Conservation (phyloP, 768 basidiomycete species). For the Lactarius hatsudake region DNA sequence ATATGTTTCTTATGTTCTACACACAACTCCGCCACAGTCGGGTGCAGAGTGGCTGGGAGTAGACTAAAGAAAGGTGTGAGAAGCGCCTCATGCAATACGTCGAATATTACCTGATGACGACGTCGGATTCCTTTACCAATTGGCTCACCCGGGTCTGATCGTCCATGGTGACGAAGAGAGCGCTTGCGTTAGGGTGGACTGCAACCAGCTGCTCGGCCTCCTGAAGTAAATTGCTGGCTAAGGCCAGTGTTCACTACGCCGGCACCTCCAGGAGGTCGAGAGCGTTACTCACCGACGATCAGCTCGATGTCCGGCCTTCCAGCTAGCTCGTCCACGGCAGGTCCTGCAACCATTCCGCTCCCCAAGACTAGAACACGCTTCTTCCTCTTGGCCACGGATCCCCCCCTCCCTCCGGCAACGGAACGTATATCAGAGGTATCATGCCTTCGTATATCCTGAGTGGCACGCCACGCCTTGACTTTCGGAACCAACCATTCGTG, state of each 20-base stretch:
- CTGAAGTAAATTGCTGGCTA: constrained; percentile 68
- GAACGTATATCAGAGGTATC: not conserved
- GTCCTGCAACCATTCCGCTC: constrained; percentile 94
- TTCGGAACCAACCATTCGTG: constrained; percentile 59
- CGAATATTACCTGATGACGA: constrained; percentile 71
- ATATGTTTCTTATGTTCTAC: constrained; percentile 69
- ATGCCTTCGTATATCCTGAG: constrained; percentile 1
- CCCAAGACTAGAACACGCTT: constrained; percentile 80
- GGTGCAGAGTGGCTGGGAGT: constrained; percentile 75
- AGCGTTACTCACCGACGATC: constrained; percentile 62
- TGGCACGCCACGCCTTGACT: constrained; percentile 44
- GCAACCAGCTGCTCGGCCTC: constrained; percentile 54
- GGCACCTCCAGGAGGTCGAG: not conserved
- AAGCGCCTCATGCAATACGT: not conserved
- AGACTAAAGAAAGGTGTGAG: constrained; percentile 47
- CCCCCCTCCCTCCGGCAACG: not conserved
- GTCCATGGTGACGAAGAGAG: constrained; percentile 57
- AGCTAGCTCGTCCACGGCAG: constrained; percentile 75
- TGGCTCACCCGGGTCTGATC: constrained; percentile 44
- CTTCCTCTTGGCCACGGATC: constrained; percentile 34
- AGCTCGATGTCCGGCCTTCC: constrained; percentile 61
- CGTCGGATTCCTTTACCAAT: constrained; percentile 64
- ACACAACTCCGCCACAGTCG: constrained; percentile 67
- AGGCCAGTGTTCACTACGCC: not conserved
- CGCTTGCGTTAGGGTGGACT: constrained; percentile 50